Evolutionary conservation across 2,329 filamentous ascomycete genomes (phyloP), one percentile per base, ranked within the genome.

Genomic region (Ceratocystis ficicola): DNA sequence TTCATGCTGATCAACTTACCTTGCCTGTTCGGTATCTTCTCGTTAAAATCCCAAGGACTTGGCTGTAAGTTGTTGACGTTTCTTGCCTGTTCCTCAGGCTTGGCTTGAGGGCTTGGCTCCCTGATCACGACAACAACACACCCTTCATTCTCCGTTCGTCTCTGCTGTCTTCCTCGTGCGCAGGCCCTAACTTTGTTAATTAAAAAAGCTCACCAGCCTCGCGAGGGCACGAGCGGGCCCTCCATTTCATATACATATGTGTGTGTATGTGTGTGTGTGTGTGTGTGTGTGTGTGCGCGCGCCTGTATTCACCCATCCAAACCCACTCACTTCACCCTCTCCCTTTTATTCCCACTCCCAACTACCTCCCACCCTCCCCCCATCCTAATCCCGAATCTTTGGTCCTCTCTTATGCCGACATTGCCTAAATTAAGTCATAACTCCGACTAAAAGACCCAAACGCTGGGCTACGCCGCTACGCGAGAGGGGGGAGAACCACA

Each of bases 1-100:
- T 7, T 22, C 32, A 57, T 30, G 52, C 52, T 57, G 25, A 32
- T 57, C 52, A 57, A 57, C 52, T 30, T 41, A 41, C 10, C 8
- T 41, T 41, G 36, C 10, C 36, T 4, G 10, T 3, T 41, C 17
- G 46, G 20, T 22, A 7, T 57, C 5, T 32, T 28, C 25, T 57
- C 22, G 52, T n/a, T 41, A 41, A 57, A 57, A 57, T 57, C 52
- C 52, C 52, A 57, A 30, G 25, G 8, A 57, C 52, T 57, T 57
- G 52, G 52, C 28, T 57, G 17, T 8, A 57, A 57, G 52, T 17
- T 57, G 25, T 6, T 6, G 46, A 12, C 6, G 46, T 22, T 50
- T 50, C 17, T n/a, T 20, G 17, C 8, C 17, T 20, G 22, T 57
- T 57, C 25, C 25, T 57, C 20, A 30, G 36, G 36, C 36, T 41